Evolutionary conservation across 2,329 filamentous ascomycete genomes (phyloP), one percentile per base, ranked within the genome.

Genomic region (Chaetomiaceae sp.): DNA sequence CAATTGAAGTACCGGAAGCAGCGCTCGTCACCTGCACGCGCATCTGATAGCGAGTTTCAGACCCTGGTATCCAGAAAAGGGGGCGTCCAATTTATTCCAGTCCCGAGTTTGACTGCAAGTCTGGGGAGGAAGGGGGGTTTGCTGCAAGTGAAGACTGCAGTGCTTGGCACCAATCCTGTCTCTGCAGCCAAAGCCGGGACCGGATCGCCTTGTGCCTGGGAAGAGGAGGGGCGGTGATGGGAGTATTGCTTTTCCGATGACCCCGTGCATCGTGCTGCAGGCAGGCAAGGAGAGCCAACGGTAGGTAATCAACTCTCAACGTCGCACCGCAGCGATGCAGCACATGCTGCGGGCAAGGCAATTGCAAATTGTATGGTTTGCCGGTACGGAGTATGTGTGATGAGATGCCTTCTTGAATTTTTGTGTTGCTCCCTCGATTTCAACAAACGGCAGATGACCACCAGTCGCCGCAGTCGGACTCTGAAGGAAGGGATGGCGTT

Each of bases 21-120:
- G 14, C 19, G 23, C 13, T 25, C 31, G 9, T 37, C 46, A 42
- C 30, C 38, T 48, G 46, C 38, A 42, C n/a, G n/a, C 9, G 19
- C 35, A 39, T 37, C 33, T 9, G 14, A 44, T 39, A 44, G 48
- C 41, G 40, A 50, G 48, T 50, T 44, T 50, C 41, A 44, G 34
- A 44, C 48, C 48, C 41, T 13, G 19, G 23, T n/a, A 23, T 16
- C n/a, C 20, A 9, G 6, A 25, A 21, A 31, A 39, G 31, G 25
- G 48, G 41, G 25, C 41, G 34, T 34, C 25, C 42, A 16, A 50
- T 39, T 38, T 39, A 10, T 21, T n/a, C 33, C 39, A 38, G 21
- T 50, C 40, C 41, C 33, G 47, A n/a, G 33, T 31, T 7, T 44
- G n/a, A n/a, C n/a, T n/a, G n/a, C n/a, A n/a, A n/a, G n/a, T n/a